These are phyloP conservation scores for Ricinus communis DNA, from an alignment of 345 rosid species.

Conservation along the genomic window DNA sequence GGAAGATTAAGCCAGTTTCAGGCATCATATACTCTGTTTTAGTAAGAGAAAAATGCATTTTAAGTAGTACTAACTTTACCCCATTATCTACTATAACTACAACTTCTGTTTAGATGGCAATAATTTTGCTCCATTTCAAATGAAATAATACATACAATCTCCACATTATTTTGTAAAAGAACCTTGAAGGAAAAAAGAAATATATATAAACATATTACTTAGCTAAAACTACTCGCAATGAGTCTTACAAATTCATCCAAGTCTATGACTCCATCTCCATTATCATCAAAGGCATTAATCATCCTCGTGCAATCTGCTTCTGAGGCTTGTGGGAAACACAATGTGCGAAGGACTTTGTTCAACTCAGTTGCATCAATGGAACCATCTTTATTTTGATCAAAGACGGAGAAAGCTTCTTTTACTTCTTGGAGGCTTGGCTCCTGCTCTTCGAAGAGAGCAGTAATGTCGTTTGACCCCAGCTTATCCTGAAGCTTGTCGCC, in stretches of 20 bases:
- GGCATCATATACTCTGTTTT: not conserved
- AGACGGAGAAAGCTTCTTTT: constrained; percentile 34
- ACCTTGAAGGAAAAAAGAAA: not conserved
- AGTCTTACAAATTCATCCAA: constrained; percentile 26
- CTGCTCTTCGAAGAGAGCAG: not conserved
- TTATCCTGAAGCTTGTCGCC: not conserved
- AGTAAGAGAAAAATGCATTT: no score
- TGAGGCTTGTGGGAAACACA: constrained; percentile 40
- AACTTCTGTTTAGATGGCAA: no score
- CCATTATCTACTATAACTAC: no score
- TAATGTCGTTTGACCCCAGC: constrained; percentile 9
- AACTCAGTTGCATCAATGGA: constrained; percentile 47
- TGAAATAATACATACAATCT: not conserved
- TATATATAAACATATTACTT: not conserved
- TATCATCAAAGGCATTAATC: constrained; percentile 36
- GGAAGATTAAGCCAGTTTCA: not conserved
- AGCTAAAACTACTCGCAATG: constrained; percentile 43
- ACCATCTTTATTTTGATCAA: constrained; percentile 42
- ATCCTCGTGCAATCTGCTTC: constrained; percentile 57
- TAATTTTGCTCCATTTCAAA: no score
- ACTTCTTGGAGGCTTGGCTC: constrained; percentile 34
- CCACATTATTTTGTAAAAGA: no score
- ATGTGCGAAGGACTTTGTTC: constrained; percentile 31
- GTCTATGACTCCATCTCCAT: constrained; percentile 7
- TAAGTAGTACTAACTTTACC: no score